These are phyloP conservation scores for Sungouiozyma intestinalis DNA, from an alignment of 805 yeast genomes.

Conservation along the genomic window DNA sequence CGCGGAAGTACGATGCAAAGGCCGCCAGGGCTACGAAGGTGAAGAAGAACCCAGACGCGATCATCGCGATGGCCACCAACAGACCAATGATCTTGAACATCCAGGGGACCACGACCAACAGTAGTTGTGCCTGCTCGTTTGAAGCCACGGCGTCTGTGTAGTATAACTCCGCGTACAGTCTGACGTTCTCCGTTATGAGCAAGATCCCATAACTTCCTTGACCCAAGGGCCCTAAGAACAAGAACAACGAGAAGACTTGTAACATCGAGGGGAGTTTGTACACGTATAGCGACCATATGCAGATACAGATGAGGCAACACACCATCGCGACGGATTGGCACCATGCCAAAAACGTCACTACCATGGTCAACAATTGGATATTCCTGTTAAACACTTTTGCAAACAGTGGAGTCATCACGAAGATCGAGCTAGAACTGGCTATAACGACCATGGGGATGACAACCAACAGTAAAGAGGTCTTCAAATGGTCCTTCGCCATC, in stretches of 20 bases:
- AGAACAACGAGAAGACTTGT: constrained; percentile 53
- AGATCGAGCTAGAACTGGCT: constrained; percentile 55
- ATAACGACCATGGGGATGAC: constrained; percentile 74
- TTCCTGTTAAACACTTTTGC: constrained; percentile 32
- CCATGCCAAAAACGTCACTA: constrained; percentile 53
- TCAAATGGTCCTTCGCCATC: constrained; percentile 33
- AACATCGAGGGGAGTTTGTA: constrained; percentile 49
- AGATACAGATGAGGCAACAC: constrained; percentile 42
- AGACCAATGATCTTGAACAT: constrained; percentile 29
- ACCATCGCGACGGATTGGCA: constrained; percentile 57
- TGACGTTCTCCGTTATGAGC: constrained; percentile 38
- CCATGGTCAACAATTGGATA: constrained; percentile 39
- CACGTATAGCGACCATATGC: constrained; percentile 48
- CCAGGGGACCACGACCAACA: constrained; percentile 21
- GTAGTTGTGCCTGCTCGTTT: constrained; percentile 9
- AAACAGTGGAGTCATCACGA: constrained; percentile 33
- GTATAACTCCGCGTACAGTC: constrained; percentile 14
- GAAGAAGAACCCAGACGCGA: constrained; percentile 51
- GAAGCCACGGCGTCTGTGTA: constrained; percentile 7
- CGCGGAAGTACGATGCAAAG: constrained; percentile 10
- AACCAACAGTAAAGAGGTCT: constrained; percentile 56
- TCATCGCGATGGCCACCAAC: constrained; percentile 34
- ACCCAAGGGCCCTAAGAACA: constrained; percentile 78
- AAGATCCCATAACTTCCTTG: constrained; percentile 70
- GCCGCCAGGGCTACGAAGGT: constrained; percentile 35